Percentiles rank a stretch among this genome's conserved stretches.
Conservation (phyloP, 73 alveolate genomes). For the Paramecium bursaria region DNA sequence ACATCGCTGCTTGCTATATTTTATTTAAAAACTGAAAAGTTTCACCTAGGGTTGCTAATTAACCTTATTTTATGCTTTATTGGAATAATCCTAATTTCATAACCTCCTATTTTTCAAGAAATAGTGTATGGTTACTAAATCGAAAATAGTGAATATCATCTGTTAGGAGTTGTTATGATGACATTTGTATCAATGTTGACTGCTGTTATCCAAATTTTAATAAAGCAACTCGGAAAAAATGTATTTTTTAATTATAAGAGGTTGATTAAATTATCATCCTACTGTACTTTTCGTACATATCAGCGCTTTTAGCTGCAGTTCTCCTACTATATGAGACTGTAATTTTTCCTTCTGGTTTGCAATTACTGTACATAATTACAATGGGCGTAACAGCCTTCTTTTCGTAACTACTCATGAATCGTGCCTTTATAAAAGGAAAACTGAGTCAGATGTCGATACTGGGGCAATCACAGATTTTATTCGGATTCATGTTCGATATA, state of each 20-base stretch:
- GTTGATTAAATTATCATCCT: slow-evolving; percentile 14
- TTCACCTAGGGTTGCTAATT: not conserved
- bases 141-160: not conserved
- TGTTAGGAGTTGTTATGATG: not conserved
- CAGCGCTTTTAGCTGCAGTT: not conserved
- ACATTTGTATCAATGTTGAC: not conserved
- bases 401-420: not conserved
- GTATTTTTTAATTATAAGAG: not conserved
- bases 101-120: slow-evolving; percentile 1
- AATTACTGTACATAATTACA: not conserved
- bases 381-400: slow-evolving; percentile 9
- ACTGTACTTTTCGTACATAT: not conserved
- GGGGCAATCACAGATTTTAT: slow-evolving; percentile 29
- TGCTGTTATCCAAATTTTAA: slow-evolving; percentile 2
- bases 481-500: slow-evolving; percentile 18
- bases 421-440: slow-evolving; percentile 52
- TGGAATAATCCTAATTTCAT: slow-evolving; percentile 6
- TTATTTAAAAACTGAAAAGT: slow-evolving; percentile 28
- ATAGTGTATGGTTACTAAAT: not conserved
- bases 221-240: not conserved
- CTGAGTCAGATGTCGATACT: slow-evolving; percentile 26
- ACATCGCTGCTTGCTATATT: slow-evolving; percentile 9
- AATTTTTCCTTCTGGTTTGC: not conserved
- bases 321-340: too few relatives aligned
- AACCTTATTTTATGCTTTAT: not conserved